phyloP scores from a whole-genome alignment of 2,329 filamentous ascomycete species.

The Scytalidium lignicola region DNA sequence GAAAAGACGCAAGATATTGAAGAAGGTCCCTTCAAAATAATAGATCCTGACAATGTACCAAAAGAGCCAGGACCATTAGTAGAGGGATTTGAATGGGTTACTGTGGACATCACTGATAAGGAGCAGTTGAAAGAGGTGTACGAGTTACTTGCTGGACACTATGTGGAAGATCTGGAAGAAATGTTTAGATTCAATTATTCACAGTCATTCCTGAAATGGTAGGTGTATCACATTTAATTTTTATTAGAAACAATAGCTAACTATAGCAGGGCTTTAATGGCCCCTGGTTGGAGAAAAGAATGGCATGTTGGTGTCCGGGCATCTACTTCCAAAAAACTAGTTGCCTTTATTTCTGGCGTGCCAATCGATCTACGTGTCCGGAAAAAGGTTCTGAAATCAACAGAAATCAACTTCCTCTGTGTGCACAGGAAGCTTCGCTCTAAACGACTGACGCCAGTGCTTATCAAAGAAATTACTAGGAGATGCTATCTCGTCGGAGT shows the following conservation, averaged over 20 bases:
- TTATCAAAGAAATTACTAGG: slow-evolving; percentile 97
- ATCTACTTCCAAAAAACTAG: slow-evolving; percentile 75
- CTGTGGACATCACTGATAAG: slow-evolving; percentile 76
- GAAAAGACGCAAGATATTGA: slow-evolving; percentile 50
- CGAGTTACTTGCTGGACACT: slow-evolving; percentile 86
- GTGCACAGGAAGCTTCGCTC: slow-evolving; percentile 96
- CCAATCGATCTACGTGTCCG: slow-evolving; percentile 80
- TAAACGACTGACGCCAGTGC: slow-evolving; percentile 85
- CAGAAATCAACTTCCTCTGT: slow-evolving; percentile 97
- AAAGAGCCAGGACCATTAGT: slow-evolving; percentile 72
- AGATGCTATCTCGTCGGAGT: slow-evolving; percentile 81
- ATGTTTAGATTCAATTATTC: slow-evolving; percentile 99
- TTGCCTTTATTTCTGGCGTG: slow-evolving; percentile 93
- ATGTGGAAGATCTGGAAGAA: slow-evolving; percentile 94
- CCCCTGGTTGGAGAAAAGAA: slow-evolving; percentile 86
- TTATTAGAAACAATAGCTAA: slow-evolving; percentile 13
- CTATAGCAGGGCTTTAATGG: slow-evolving; percentile 73
- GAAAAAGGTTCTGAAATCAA: slow-evolving; percentile 67
- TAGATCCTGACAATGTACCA: slow-evolving; percentile 72
- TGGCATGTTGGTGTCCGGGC: slow-evolving; percentile 96
- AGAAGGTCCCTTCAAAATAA: slow-evolving; percentile 80
- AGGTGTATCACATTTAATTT: slow-evolving; percentile 26
- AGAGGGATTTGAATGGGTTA: slow-evolving; percentile 89
- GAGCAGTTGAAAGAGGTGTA: slow-evolving; percentile 84
- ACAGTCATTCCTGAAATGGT: slow-evolving; percentile 83